A percentile compares a stretch with the other conserved stretches of the same genome.
These are phyloP conservation scores for Athelia psychrophila DNA, from an alignment of 1,284 basidiomycete genomes.

Conservation along the genomic window DNA sequence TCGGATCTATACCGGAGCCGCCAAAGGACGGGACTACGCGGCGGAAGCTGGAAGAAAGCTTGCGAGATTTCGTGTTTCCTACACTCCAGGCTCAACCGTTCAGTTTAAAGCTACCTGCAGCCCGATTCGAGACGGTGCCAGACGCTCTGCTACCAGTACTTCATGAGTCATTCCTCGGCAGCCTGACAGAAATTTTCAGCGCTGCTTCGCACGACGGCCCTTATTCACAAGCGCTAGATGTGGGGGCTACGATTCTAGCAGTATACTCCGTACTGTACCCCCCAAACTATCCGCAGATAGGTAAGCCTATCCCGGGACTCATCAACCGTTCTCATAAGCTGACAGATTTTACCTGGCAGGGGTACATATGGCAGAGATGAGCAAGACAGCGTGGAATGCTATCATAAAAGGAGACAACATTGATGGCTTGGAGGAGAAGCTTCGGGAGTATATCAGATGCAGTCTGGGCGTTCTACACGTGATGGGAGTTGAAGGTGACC, in stretches of 20 bases:
- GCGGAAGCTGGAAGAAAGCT: conserved; percentile 27
- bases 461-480: conserved; percentile 39
- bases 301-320: conserved; percentile 45
- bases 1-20: conserved; percentile 34
- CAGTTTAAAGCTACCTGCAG: conserved; percentile 3
- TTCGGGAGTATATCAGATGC: conserved; percentile 36
- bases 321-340: too few species aligned
- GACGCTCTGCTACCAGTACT: conserved; percentile 38
- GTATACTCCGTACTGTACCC: conserved; percentile 70
- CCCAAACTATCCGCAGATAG: conserved; percentile 72
- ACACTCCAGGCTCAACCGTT: conserved; percentile 1
- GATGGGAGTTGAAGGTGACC: conserved; percentile 59
- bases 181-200: conserved; percentile 61
- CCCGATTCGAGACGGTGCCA: conserved; percentile 36
- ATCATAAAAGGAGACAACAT: conserved; percentile 25
- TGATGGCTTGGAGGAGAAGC: conserved; percentile 15
- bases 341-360: conserved; percentile 37
- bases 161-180: conserved; percentile 56
- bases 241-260: conserved; percentile 56
- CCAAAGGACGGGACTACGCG: conserved; percentile 25
- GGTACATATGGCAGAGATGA: conserved; percentile 69
- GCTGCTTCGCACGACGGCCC: conserved; percentile 60
- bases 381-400: conserved; percentile 73
- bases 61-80: conserved; percentile 38
- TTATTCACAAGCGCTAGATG: conserved; percentile 47